These are phyloP conservation scores for Oleoguttula mirabilis DNA, from an alignment of 495 filamentous ascomycete species.

Conservation along the genomic window DNA sequence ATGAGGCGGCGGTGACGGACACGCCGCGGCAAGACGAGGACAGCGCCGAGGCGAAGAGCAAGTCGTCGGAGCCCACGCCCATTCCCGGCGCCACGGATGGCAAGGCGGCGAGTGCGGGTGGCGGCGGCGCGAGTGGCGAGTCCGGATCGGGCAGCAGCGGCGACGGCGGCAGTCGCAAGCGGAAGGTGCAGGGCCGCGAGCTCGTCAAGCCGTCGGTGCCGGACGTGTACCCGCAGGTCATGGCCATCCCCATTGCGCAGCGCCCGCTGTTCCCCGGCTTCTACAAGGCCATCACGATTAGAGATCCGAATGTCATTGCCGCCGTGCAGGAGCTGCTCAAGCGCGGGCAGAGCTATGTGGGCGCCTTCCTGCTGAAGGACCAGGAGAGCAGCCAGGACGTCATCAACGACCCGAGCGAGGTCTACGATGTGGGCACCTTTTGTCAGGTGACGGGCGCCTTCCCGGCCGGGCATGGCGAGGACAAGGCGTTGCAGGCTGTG, in stretches of 20 bases:
- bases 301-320: conserved; percentile 72
- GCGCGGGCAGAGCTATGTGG: conserved; percentile 95
- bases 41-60: conserved; percentile 31
- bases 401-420: conserved; percentile 75
- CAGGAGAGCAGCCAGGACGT: conserved; percentile 84
- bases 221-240: conserved; percentile 93
- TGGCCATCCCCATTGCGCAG: conserved; percentile 96
- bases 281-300: conserved; percentile 96
- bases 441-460: conserved; percentile 95
- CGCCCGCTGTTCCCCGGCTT: conserved; percentile 93
- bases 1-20: conserved; percentile 39
- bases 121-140: conserved; percentile 36
- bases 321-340: conserved; percentile 96
- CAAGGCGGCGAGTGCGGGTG: conserved; percentile 28
- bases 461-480: conserved; percentile 62
- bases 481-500: conserved; percentile 64
- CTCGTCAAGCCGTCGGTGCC: conserved; percentile 79
- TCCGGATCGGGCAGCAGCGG: conserved; percentile 34
- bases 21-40: conserved; percentile 26
- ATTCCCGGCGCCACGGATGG: conserved; percentile 21
- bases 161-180: conserved; percentile 51
- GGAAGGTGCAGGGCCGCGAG: conserved; percentile 50
- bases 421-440: conserved; percentile 92
- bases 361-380: conserved; percentile 93
- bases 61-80: conserved; percentile 37